Base-by-base conservation (phyloP, 2,329 filamentous ascomycete species). In the Clonostachys rosea region DNA sequence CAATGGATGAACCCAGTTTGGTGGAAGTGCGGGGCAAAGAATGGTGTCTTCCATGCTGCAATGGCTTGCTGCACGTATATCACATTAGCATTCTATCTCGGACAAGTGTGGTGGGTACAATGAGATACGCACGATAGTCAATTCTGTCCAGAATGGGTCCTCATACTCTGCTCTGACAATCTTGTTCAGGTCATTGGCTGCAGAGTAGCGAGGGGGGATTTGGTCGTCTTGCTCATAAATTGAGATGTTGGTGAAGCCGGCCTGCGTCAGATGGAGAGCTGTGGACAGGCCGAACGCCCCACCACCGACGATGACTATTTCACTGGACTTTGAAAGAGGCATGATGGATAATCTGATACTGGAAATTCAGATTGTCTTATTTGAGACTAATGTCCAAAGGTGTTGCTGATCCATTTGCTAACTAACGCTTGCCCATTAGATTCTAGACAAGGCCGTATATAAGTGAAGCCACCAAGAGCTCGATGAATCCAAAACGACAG, bases 251-350 rank as follows among this genome's bases (percentile, higher is more conserved):
- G 72, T 70, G 45, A 86, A 69, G 5, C 83, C 83, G 3, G 71
- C 67, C 50, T 74, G 69, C 5, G 59, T 78, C 59, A 63, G 74
- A 67, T 63, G 61, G 8, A 80, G 65, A 49, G 68, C 74, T 2
- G 75, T 84, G 74, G 86, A 81, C 42, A 87, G 61, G 0, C 83
- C 83, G 3, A 79, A 69, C 75, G 86, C 85, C 7, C 83, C 83
- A 12, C 76, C 83, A 14, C 84, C 84, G 5, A 86, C 67, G 42
- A 87, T 86, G 45, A 74, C 83, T 50, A 87, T 73, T 34, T 43
- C 34, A 59, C 82, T 83, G 51, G 62, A 67, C 65, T 85, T 86
- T 18, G 36, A 30, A 30, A 10, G 8, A 30, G 24, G 74, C 74
- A 8, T 70, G 24, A 30, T 30, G 24, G 24, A 30, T 9, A 30